Evolutionary conservation across 257 asterid species (phyloP).

Genomic region (Leonotis leonurus): DNA sequence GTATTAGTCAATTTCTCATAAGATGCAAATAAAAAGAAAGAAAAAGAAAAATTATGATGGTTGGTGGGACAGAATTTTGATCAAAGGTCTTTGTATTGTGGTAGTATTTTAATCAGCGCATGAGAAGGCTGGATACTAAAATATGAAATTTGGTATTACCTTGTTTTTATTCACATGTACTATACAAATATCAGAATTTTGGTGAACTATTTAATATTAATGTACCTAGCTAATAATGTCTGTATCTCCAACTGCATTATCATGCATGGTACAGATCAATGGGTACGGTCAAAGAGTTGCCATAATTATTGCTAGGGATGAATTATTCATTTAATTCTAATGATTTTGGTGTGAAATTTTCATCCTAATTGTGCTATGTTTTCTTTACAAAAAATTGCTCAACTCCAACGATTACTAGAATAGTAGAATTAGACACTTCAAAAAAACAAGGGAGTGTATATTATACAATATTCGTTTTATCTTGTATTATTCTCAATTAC

Average conservation of each 20-base stretch:
- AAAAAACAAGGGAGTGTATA: too few relatives aligned
- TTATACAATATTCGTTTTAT: too few relatives aligned
- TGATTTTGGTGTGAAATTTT: too few relatives aligned
- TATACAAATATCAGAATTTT: conserved; percentile 19
- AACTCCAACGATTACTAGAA: too few relatives aligned
- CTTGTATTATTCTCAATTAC: too few relatives aligned
- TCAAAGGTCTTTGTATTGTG: background rate
- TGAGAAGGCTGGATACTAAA: background rate
- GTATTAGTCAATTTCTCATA: background rate
- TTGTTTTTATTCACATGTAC: conserved; percentile 8
- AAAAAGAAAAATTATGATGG: background rate
- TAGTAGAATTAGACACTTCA: too few relatives aligned
- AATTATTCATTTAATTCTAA: background rate
- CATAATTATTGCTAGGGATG: background rate
- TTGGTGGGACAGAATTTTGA: background rate
- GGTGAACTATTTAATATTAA: background rate
- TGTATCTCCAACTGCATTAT: background rate
- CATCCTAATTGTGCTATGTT: too few relatives aligned
- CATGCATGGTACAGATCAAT: background rate
- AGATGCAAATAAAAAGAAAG: background rate
- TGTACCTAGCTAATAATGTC: conserved; percentile 15
- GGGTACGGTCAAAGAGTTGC: background rate
- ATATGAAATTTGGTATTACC: too few relatives aligned
- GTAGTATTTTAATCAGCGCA: background rate
- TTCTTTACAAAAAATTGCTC: too few relatives aligned